These are phyloP conservation scores for Gentiana dahurica DNA, from an alignment of 257 asterid genomes.

Conservation along the genomic window DNA sequence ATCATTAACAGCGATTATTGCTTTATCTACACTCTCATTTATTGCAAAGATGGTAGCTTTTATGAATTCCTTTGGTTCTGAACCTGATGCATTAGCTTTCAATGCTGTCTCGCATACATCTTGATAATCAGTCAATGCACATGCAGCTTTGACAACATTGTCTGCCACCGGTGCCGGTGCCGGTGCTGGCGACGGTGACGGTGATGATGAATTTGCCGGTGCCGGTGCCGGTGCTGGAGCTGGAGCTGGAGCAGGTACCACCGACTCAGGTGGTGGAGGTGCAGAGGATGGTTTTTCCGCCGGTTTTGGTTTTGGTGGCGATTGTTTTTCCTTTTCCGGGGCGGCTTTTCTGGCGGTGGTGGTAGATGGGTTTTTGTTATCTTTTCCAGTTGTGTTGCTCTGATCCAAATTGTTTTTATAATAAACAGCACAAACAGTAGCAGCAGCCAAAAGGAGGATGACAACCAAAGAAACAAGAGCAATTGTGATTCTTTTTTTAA, in stretches of 20 bases:
- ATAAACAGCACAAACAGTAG: slow-evolving; percentile 30
- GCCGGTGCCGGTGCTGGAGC: no score
- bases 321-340: not conserved
- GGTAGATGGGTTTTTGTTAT: not conserved
- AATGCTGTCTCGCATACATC: slow-evolving; percentile 46
- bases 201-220: no score
- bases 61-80: slow-evolving; percentile 33
- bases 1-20: slow-evolving; percentile 14
- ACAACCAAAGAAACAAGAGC: slow-evolving; percentile 25
- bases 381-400: not conserved
- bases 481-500: slow-evolving; percentile 28
- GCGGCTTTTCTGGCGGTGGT: not conserved
- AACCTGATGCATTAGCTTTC: slow-evolving; percentile 18
- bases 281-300: not conserved
- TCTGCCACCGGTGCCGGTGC: slow-evolving; percentile 7
- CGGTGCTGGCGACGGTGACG: no score
- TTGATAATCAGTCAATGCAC: slow-evolving; percentile 51
- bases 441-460: slow-evolving; percentile 36
- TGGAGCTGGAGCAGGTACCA: not conserved
- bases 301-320: not conserved
- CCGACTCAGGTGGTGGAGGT: not conserved
- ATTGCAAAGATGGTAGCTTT: slow-evolving; percentile 40
- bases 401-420: slow-evolving; percentile 10
- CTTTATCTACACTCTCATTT: slow-evolving; percentile 32
- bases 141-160: slow-evolving; percentile 39